These are phyloP conservation scores for Mercurialis annua DNA, from an alignment of 345 rosid genomes.

Conservation along the genomic window DNA sequence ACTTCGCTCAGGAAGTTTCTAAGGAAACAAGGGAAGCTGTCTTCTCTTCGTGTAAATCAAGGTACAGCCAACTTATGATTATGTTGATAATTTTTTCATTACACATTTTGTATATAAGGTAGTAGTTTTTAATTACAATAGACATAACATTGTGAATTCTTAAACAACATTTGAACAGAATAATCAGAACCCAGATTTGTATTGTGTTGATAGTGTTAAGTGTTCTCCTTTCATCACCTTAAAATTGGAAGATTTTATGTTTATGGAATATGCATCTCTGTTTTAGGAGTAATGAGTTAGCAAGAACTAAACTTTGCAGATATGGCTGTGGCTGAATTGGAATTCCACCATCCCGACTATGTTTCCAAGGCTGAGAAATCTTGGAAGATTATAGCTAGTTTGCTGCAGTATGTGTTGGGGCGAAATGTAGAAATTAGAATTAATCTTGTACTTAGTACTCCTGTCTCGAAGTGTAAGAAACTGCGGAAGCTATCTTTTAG, in stretches of 20 bases:
- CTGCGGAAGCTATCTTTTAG: slow-evolving; percentile 55
- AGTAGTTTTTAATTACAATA: neutral
- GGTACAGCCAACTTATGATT: slow-evolving; percentile 36
- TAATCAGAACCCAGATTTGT: too few relatives aligned
- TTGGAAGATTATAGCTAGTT: slow-evolving; percentile 88
- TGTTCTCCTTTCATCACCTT: neutral
- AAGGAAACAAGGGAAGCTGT: slow-evolving; percentile 67
- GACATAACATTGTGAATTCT: neutral
- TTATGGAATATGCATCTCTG: neutral
- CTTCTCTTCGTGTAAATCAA: slow-evolving; percentile 62
- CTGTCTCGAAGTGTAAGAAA: slow-evolving; percentile 44
- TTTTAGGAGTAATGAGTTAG: slow-evolving; percentile 9
- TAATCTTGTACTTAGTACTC: slow-evolving; percentile 49
- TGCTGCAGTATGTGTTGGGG: slow-evolving; percentile 71
- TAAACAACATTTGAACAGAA: neutral
- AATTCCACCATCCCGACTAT: slow-evolving; percentile 52
- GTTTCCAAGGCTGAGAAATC: slow-evolving; percentile 83
- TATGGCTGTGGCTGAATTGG: slow-evolving; percentile 72
- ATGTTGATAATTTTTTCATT: neutral
- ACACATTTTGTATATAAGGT: too few relatives aligned
- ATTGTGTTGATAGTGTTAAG: too few relatives aligned
- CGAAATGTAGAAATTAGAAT: slow-evolving; percentile 84
- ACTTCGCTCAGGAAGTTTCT: slow-evolving; percentile 72
- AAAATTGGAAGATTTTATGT: neutral
- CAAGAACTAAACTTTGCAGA: slow-evolving; percentile 37